A percentile compares a stretch with the other conserved stretches of the same genome.
Evolutionary conservation across 2,329 filamentous ascomycete species (phyloP).

Genomic region (Fusarium neocosmosporiellum): DNA sequence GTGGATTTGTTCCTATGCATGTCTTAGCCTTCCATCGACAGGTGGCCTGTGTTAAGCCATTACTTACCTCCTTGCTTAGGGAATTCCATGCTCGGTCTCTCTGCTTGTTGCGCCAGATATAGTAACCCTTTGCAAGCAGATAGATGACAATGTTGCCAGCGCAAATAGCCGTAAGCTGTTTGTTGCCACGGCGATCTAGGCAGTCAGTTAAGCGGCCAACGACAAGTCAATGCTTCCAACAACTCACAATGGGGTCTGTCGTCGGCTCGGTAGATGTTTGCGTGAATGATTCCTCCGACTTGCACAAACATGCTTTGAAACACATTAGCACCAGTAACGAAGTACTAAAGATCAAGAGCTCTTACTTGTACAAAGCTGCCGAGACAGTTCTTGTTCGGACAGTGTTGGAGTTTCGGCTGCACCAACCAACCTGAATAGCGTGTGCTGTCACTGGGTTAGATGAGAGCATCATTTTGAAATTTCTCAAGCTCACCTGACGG

Average conservation of each 20-base stretch:
- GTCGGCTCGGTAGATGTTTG: slow-evolving; percentile 48
- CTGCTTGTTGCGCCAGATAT: slow-evolving; percentile 23
- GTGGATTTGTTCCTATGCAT: neutral
- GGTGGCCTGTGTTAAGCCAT: neutral
- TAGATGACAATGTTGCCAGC: slow-evolving; percentile 19
- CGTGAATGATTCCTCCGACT: slow-evolving; percentile 52
- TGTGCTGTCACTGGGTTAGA: slow-evolving; percentile 37
- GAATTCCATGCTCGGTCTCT: slow-evolving; percentile 24
- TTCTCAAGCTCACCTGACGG: slow-evolving; percentile 51
- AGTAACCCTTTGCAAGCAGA: slow-evolving; percentile 22
- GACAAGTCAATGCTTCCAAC: too few relatives aligned
- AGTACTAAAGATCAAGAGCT: neutral
- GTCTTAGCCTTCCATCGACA: neutral
- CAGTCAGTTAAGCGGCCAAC: neutral
- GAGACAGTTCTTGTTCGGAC: slow-evolving; percentile 71
- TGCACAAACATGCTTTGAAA: slow-evolving; percentile 54
- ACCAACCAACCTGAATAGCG: slow-evolving; percentile 62
- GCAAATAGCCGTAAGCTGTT: slow-evolving; percentile 13
- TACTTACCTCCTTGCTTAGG: slow-evolving; percentile 10
- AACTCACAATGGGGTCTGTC: slow-evolving; percentile 17
- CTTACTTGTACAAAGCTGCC: slow-evolving; percentile 66
- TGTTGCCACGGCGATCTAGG: slow-evolving; percentile 16
- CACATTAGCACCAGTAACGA: neutral
- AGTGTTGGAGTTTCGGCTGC: slow-evolving; percentile 68
- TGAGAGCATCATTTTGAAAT: neutral